A percentile compares a stretch with the other conserved stretches of the same genome.
These are phyloP conservation scores for Phytophthora agathidicida DNA, from an alignment of 352 stramenopile species.

Conservation along the genomic window DNA sequence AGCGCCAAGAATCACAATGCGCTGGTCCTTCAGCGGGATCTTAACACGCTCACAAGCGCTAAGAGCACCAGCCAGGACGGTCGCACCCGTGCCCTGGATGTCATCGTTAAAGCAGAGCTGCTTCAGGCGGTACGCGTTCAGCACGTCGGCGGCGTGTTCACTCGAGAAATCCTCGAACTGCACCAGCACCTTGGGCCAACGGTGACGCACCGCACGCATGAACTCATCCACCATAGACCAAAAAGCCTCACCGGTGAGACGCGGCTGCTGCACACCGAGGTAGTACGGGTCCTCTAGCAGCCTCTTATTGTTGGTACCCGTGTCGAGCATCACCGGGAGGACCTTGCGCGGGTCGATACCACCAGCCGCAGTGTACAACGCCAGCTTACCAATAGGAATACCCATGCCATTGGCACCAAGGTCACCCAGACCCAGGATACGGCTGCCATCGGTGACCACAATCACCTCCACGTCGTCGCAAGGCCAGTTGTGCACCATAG, in stretches of 20 bases:
- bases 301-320: slow-evolving; percentile 96
- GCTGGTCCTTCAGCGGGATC: slow-evolving; percentile 91
- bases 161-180: slow-evolving; percentile 98
- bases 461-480: slow-evolving; percentile 97
- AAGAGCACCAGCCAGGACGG: slow-evolving; percentile 90
- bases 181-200: slow-evolving; percentile 94
- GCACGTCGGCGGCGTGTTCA: slow-evolving; percentile 86
- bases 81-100: slow-evolving; percentile 97
- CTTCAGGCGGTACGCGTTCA: slow-evolving; percentile 95
- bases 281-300: slow-evolving; percentile 96
- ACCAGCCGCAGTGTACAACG: slow-evolving; percentile 94
- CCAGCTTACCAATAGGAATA: slow-evolving; percentile 97
- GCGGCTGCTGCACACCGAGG: slow-evolving; percentile 91
- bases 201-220: slow-evolving; percentile 80
- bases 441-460: slow-evolving; percentile 96
- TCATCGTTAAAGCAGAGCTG: slow-evolving; percentile 98
- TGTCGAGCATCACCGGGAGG: slow-evolving; percentile 96
- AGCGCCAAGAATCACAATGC: slow-evolving; percentile 95
- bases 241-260: slow-evolving; percentile 92
- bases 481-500: slow-evolving; percentile 96
- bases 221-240: slow-evolving; percentile 97
- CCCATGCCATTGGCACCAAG: slow-evolving; percentile 98
- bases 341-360: slow-evolving; percentile 94
- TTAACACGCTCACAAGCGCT: slow-evolving; percentile 75
- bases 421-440: slow-evolving; percentile 97